phyloP scores from a whole-genome alignment of 2,329 filamentous ascomycete genomes.

The Sporothrix pallida region DNA sequence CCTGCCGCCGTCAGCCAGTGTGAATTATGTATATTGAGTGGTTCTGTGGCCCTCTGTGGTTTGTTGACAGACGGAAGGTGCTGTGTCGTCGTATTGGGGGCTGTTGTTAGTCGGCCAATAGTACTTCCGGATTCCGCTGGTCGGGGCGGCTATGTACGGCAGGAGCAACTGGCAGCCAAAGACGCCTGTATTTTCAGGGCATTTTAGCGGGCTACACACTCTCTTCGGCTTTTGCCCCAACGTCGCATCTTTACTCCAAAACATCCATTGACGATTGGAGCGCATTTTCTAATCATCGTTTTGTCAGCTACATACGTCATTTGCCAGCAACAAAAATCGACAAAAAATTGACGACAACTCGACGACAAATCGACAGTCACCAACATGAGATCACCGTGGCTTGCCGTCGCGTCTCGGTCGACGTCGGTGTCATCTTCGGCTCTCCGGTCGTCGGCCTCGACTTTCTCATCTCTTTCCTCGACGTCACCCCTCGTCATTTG shows the following conservation, averaged over 20 bases:
- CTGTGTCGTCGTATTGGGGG: neutral
- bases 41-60: too few relatives aligned
- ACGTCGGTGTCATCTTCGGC: constrained; percentile 28
- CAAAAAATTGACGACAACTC: neutral
- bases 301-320: constrained; percentile 19
- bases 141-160: neutral
- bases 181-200: neutral
- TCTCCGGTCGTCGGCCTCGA: constrained; percentile 11
- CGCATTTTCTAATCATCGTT: neutral
- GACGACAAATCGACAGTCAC: neutral
- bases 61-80: neutral
- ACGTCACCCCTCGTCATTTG: constrained; percentile 9
- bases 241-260: neutral
- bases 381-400: constrained; percentile 19
- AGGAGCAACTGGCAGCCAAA: neutral
- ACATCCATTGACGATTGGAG: neutral
- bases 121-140: neutral
- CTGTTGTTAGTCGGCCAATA: constrained; percentile 16
- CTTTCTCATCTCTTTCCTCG: neutral
- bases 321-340: neutral
- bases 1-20: constrained; percentile 2
- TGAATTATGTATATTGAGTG: neutral
- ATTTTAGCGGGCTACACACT: neutral
- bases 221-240: constrained; percentile 7
- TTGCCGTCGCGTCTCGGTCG: constrained; percentile 5